These are phyloP conservation scores for Spergularia azorica DNA, from an alignment of 179 eudicot species.

Conservation along the genomic window DNA sequence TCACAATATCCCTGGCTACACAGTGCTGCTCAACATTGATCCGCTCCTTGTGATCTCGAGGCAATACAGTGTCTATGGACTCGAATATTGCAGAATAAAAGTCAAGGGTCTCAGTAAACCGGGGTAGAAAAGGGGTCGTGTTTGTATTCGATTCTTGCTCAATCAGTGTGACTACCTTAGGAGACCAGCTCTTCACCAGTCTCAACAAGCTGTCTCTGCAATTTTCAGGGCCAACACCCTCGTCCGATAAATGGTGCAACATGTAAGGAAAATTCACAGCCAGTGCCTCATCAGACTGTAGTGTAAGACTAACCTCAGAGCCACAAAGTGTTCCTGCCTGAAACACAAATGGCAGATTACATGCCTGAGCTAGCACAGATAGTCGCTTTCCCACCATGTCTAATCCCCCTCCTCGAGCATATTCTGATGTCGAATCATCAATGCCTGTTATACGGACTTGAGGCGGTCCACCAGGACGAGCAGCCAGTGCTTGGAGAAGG, in stretches of 20 bases:
- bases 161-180: conserved; percentile 54
- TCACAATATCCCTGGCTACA: conserved; percentile 51
- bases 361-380: conserved; percentile 31
- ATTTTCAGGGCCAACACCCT: conserved; percentile 46
- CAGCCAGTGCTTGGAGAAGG: conserved; percentile 50
- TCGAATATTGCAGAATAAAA: conserved; percentile 51
- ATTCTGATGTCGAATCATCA: conserved; percentile 41
- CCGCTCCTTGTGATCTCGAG: conserved; percentile 43
- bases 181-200: conserved; percentile 46
- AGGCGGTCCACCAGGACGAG: conserved; percentile 58
- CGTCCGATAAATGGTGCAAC: conserved; percentile 58
- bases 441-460: conserved; percentile 43
- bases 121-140: conserved; percentile 41
- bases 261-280: conserved; percentile 51
- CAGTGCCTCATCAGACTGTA: conserved; percentile 40
- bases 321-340: conserved; percentile 28
- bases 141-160: conserved; percentile 55
- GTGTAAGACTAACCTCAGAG: conserved; percentile 30
- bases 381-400: conserved; percentile 40
- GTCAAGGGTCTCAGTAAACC: conserved; percentile 44
- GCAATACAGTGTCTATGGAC: conserved; percentile 42
- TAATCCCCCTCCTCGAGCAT: conserved; percentile 49
- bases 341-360: conserved; percentile 47
- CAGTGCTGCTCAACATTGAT: conserved; percentile 58
- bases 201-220: conserved; percentile 46